Base-by-base conservation (phyloP, 2,329 filamentous ascomycete species). In the Ilyonectria destructans region DNA sequence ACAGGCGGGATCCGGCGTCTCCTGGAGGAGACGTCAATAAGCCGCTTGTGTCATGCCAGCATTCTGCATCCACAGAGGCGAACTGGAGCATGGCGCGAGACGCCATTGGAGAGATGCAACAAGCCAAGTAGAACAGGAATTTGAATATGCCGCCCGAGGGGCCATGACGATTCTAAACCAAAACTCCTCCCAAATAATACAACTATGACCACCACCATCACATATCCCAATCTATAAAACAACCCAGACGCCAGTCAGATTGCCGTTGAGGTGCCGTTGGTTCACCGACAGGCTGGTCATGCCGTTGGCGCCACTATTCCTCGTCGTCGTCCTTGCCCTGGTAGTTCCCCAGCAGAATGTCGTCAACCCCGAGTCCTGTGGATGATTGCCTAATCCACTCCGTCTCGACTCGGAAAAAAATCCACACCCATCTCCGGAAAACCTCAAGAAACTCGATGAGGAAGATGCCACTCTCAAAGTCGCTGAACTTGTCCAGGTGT, bases 351-450 rank as follows among this genome's bases (percentile, higher is more conserved):
- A 97, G 85, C 58, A 96, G 82, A 61, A 97, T 90, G 78, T 95
- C 93, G 74, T 94, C 91, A 79, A 88, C 75, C 77, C 86, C 79
- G 80, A 90, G 71, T 79, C 90, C 81, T 80, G 79, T 78, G 19
- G 81, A 80, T 15, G 82, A 83, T 72, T 82, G 87, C 82, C 90
- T 85, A 81, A 94, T 88, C 93, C 93, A 97, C 84, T 99, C 96
- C 23, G 94, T 95, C 85, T 99, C 96, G 46, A 97, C 91, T 10
- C 96, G 89, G 82, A 98, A 94, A 82, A 98, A 98, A 65, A 98
- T 94, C 96, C 96, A 99, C 68, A 98, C 88, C 95, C 96, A 98
- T 65, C 96, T 88, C 55, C 96, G 88, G 52, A 94, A 86, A 19
- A 98, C 93, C 83, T 99, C 96, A 12, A 97, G 85, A 51, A 93